Evolutionary conservation across 495 filamentous ascomycete species (phyloP), one percentile per base, ranked within the genome.

Genomic region (Aspergillus nanangensis): DNA sequence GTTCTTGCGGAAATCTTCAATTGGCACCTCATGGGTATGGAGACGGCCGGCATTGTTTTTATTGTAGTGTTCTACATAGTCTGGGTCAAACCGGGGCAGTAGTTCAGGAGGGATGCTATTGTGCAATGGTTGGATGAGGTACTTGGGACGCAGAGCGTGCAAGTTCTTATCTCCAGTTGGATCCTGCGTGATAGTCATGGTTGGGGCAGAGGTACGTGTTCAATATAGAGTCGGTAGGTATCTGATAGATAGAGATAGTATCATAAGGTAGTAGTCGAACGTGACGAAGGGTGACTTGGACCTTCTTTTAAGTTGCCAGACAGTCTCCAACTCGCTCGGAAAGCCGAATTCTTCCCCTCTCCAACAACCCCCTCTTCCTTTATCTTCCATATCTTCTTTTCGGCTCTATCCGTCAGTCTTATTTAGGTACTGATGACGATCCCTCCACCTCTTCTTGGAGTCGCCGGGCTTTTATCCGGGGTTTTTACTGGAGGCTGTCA

Each of bases 1-100:
- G 21, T 57, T 65, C 56, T 56, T 71, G 33, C 67, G 45, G 60
- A 71, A 60, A 7, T 72, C 61, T 38, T 75, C 61, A 24, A 77
- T 74, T 15, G 65, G 56, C 19, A 70, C 60, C 43, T 70, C 61
- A 33, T 72, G 65, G 4, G 65, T 62, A 52, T 70, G 62, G 11
- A 72, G 53, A 33, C 71, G 53, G 19, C 69, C 66, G n/a, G 55
- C 57, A 44, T 67, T 61, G 60, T 67, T 57, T 47, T 66, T 57
- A 47, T 65, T 61, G 55, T 67, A 65, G 50, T 68, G 51, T 31
- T 61, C 57, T 8, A 66, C 58, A 39, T 65, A 70, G 38, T 56
- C 51, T 1, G 63, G 61, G 39, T 70, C 65, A 47, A 61, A 65
- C 4, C 63, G 55, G 24, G 55, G 40, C 1, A 63, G 48, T 22